Base-by-base conservation (phyloP, 1,139 yeast genomes). In the Candida sp. region DNA sequence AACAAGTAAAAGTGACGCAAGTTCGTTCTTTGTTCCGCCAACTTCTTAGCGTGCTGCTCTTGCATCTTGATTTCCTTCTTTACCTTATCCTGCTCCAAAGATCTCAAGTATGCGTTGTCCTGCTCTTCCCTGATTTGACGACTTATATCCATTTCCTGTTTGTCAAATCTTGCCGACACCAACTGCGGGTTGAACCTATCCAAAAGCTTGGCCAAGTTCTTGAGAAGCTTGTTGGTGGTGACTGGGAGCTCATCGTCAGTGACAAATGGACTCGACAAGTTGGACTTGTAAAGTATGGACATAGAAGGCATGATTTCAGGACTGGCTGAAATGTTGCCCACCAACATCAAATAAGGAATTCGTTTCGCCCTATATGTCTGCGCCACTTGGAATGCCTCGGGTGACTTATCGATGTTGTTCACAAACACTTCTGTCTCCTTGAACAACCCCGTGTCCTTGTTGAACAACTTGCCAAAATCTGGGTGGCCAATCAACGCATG, bases 341-440 rank as follows among this genome's bases (percentile, higher is more conserved):
- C 66, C 40, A 83, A 60, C 64, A 72, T 68, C 9, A 82, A 56
- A 54, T 68, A 80, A 0, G 88, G 88, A 6, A 77, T 55, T 40
- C 71, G 65, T 43, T 63, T 65, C 4, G 67, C 72, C 38, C 63
- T 66, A 62, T 82, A 83, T 3, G 75, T 65, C 32, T 62, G 61
- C 2, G 83, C 86, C 17, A 84, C 75, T 57, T 80, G 84, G 60
- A 68, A 77, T 2, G 83, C 74, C 60, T 84, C 87, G 0, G 85
- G 81, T 49, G 73, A 70, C 25, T 63, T 60, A 23, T 66, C 70
- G 7, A 72, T 67, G 54, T 75, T 73, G 43, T 66, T 68, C 12
- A 77, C 67, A 56, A 72, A 82, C 2, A 85, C 72, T 11, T 69
- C 63, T 41, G 78, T 74, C n/a, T 69, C 75, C 49, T 65, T 66